phyloP scores from a whole-genome alignment of 768 basidiomycete species.

The Kwoniella dejecticola region DNA sequence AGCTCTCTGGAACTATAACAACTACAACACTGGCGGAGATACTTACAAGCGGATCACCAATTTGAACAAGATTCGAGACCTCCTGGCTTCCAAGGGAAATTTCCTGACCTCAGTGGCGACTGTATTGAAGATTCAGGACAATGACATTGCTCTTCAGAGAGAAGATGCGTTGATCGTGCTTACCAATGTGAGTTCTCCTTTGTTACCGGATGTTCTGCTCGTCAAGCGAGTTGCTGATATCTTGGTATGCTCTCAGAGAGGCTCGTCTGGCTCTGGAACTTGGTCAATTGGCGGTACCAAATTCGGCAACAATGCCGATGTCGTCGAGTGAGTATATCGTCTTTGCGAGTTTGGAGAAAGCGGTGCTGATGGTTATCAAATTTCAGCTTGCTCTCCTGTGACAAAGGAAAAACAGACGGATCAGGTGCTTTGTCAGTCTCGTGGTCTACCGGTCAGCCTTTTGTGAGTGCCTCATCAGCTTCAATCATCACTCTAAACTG shows the following conservation, averaged over 20 bases:
- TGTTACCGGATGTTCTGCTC: not conserved
- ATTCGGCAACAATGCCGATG: slow-evolving; percentile 20
- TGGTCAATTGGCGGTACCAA: slow-evolving; percentile 28
- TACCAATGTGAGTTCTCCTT: slow-evolving; percentile 40
- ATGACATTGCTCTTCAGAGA: slow-evolving; percentile 36
- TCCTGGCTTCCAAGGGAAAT: slow-evolving; percentile 16
- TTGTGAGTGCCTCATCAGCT: slow-evolving; percentile 27
- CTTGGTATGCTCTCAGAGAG: slow-evolving; percentile 22
- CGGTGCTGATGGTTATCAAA: not conserved
- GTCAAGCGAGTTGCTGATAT: not conserved
- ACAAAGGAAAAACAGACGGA: slow-evolving; percentile 9
- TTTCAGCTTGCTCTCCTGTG: slow-evolving; percentile 36
- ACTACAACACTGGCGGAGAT: slow-evolving; percentile 29
- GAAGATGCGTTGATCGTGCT: slow-evolving; percentile 35
- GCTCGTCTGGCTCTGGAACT: slow-evolving; percentile 23
- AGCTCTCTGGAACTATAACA: slow-evolving; percentile 41
- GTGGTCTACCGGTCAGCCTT: slow-evolving; percentile 36
- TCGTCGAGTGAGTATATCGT: slow-evolving; percentile 35
- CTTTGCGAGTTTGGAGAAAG: slow-evolving; percentile 23
- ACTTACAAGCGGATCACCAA: slow-evolving; percentile 31
- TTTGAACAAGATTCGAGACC: slow-evolving; percentile 40
- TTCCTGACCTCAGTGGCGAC: slow-evolving; percentile 25
- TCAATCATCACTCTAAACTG: too few relatives aligned
- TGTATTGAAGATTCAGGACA: slow-evolving; percentile 7
- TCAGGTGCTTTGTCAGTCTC: slow-evolving; percentile 32